phyloP scores from a whole-genome alignment of 176 grass and related monocot genomes.

The Elymus sibiricus region DNA sequence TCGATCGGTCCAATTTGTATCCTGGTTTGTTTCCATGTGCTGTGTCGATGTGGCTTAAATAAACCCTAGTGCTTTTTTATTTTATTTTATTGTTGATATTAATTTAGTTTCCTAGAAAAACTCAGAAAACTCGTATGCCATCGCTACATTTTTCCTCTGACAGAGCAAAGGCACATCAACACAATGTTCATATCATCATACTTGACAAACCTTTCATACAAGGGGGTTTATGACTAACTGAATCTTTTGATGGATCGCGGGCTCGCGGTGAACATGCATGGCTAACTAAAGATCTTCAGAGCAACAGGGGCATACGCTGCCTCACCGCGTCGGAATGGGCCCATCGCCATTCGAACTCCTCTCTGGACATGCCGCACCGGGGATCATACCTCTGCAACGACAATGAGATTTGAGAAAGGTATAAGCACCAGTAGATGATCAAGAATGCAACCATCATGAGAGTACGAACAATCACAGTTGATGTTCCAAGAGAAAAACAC shows the following conservation, averaged over 20 bases:
- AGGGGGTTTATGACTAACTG: not conserved
- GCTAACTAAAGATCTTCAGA: not conserved
- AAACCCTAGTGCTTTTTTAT: no score
- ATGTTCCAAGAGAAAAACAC: not conserved
- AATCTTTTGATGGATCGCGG: not conserved
- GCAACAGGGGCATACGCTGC: no score
- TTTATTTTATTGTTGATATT: no score
- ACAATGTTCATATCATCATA: not conserved
- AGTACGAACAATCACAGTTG: not conserved
- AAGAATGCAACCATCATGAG: not conserved
- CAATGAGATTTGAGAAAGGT: not conserved
- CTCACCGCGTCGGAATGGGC: not conserved
- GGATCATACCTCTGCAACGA: not conserved
- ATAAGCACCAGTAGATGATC: not conserved
- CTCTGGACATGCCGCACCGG: not conserved
- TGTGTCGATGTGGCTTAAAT: no score
- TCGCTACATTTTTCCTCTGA: not conserved
- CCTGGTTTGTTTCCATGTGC: no score
- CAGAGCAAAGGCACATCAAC: not conserved
- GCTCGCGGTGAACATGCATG: not conserved
- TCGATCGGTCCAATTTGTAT: no score
- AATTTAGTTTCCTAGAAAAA: no score
- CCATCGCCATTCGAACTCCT: not conserved
- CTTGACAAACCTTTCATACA: not conserved
- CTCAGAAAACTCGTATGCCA: not conserved